Percentiles rank a stretch among this genome's conserved stretches.
These are phyloP conservation scores for Termitomyces sp. DNA, from an alignment of 768 basidiomycete genomes.

Conservation along the genomic window DNA sequence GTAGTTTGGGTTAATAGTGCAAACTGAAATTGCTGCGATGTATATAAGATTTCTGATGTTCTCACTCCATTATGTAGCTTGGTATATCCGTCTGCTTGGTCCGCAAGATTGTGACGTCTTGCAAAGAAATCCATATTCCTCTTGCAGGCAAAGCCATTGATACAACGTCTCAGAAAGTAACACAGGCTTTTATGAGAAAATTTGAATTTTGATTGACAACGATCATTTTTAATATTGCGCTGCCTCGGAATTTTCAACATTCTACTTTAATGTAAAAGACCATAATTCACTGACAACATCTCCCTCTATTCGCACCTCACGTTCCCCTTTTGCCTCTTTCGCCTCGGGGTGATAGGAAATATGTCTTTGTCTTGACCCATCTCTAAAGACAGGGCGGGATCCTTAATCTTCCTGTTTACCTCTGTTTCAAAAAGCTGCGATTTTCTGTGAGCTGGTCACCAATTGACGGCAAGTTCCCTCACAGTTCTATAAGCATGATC, in stretches of 20 bases:
- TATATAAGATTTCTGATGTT: background rate
- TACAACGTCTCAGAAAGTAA: background rate
- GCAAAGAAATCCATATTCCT: background rate
- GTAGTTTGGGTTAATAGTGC: background rate
- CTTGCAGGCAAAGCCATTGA: background rate
- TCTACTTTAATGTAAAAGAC: slow-evolving; percentile 1
- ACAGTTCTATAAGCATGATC: slow-evolving; percentile 91
- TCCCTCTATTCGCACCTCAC: slow-evolving; percentile 1
- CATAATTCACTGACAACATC: slow-evolving; percentile 7
- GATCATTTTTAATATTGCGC: too few relatives aligned
- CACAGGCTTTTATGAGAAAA: background rate
- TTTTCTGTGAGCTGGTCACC: background rate
- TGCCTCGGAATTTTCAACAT: background rate
- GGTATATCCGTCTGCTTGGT: too few relatives aligned
- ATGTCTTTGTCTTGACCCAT: slow-evolving; percentile 18
- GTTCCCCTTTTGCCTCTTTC: background rate
- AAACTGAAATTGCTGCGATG: background rate
- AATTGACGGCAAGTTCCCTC: slow-evolving; percentile 14
- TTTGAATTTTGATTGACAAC: too few relatives aligned
- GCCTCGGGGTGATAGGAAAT: background rate
- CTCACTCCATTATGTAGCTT: too few relatives aligned
- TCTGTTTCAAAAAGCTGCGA: slow-evolving; percentile 84
- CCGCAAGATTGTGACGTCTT: background rate
- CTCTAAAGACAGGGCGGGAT: slow-evolving; percentile 53
- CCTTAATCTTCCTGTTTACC: slow-evolving; percentile 69